Evolutionary conservation across 257 asterid species (phyloP), one percentile per base, ranked within the genome.

Genomic region (Solanum tacnaense): DNA sequence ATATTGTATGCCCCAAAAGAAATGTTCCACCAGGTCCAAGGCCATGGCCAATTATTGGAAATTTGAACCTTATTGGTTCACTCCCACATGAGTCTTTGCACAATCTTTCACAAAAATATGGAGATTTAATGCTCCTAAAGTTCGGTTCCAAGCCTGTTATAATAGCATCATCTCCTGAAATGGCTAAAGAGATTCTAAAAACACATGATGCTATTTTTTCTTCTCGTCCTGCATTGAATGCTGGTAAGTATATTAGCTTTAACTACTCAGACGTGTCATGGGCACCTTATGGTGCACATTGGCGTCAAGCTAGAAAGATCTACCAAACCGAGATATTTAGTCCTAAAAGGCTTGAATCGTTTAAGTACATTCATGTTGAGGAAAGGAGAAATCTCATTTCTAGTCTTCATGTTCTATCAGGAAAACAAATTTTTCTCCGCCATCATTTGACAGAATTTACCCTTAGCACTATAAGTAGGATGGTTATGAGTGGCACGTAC

Each of bases 371-470:
- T 13, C 74, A 21, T 68, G 21, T 68, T 27, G 74, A 68, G 74
- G 36, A 68, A 68, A 68, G 21, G 16, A 32, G 21, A 11, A 49
- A 13, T 39, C 67, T 92, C 6, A 25, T 89, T 8, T 84, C 91
- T 1, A 38, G 88, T n/a, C 84, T 92, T 9, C 32, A 27, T 3
- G 31, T 90, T 41, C 85, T 65, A 7, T 82, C 88, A 0, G 92
- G 91, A 5, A 86, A 90, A 46, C 89, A 86, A 0, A 23, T 92
- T n/a, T 31, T 86, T 39, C 86, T 91, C 4, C 86, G 88, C 32
- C 75, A 91, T 1, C 92, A 91, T 44, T 13, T 92, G n/a, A 7
- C 29, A 7, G 82, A 13, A 13, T 88, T 82, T 31, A 56, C 90
- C 7, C 70, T 92, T 3, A 29, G 78, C n/a, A 71, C 25, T 7